Percentiles rank a stretch among this genome's conserved stretches.
These are phyloP conservation scores for Mycena indigotica DNA, from an alignment of 768 basidiomycete species.

Conservation along the genomic window DNA sequence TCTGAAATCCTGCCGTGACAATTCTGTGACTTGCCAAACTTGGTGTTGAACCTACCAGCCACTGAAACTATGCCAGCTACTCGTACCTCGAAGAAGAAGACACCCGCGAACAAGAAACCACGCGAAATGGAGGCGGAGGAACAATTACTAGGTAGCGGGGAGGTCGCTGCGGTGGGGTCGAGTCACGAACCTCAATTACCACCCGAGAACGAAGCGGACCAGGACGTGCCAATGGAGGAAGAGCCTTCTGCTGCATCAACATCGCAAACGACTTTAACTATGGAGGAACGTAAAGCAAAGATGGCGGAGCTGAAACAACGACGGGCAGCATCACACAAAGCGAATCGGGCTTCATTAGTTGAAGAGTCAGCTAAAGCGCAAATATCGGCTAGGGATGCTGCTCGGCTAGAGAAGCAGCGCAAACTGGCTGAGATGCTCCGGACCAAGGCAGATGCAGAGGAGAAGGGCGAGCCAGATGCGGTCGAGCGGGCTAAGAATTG, in stretches of 20 bases:
- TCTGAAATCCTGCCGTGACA: neutral
- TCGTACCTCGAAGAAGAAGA: conserved; percentile 1
- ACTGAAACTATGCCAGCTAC: neutral
- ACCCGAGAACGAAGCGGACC: neutral
- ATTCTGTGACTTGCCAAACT: neutral
- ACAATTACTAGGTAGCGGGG: too few relatives aligned
- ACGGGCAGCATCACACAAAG: conserved; percentile 40
- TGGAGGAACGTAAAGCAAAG: conserved; percentile 25
- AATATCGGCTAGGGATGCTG: conserved; percentile 74
- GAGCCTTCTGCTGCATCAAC: conserved; percentile 4
- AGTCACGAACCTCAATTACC: too few relatives aligned
- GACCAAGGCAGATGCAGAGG: conserved; percentile 85
- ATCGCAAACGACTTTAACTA: conserved; percentile 5
- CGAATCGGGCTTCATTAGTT: conserved; percentile 83
- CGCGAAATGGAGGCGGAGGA: neutral
- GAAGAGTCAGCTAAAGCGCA: conserved; percentile 83
- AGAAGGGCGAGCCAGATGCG: conserved; percentile 76
- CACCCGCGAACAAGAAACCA: neutral
- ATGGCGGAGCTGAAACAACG: conserved; percentile 16
- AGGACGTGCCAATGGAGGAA: conserved; percentile 4
- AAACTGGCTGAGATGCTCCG: conserved; percentile 88
- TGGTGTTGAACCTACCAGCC: neutral
- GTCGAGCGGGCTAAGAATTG: conserved; percentile 89
- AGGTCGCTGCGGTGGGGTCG: too few relatives aligned
- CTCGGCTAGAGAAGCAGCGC: conserved; percentile 85